Evolutionary conservation across 768 basidiomycete genomes (phyloP).

Genomic region (Flagelloscypha sp.): DNA sequence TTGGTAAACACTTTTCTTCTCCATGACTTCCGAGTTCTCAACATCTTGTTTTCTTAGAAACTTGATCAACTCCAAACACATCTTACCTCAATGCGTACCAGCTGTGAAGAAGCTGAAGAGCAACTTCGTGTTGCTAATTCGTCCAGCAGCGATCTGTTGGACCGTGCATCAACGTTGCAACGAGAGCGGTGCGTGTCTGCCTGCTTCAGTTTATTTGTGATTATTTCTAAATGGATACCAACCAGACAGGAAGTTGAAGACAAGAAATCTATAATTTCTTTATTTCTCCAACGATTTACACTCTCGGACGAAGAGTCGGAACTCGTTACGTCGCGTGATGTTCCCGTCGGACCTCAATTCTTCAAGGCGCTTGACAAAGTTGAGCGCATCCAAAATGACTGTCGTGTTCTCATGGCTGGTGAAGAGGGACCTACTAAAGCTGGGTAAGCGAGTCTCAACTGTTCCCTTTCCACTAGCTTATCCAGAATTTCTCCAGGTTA

Average conservation of each 20-base stretch:
- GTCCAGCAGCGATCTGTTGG: conserved; percentile 70
- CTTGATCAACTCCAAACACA: conserved; percentile 71
- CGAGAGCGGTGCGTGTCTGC: conserved; percentile 51
- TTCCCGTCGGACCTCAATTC: conserved; percentile 64
- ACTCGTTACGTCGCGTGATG: conserved; percentile 69
- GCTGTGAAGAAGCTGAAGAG: conserved; percentile 77
- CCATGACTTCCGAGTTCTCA: conserved; percentile 4
- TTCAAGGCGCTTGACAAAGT: conserved; percentile 87
- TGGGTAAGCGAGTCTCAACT: conserved; percentile 39
- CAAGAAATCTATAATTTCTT: conserved; percentile 61
- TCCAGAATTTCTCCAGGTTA: conserved; percentile 36
- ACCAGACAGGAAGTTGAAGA: conserved; percentile 61
- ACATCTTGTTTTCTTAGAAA: conserved; percentile 46
- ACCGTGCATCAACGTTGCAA: conserved; percentile 70
- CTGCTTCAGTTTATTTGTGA: background rate
- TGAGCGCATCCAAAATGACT: conserved; percentile 75
- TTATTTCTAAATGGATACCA: background rate
- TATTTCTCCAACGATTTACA: conserved; percentile 84
- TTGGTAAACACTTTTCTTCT: conserved; percentile 31
- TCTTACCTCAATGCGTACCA: conserved; percentile 68
- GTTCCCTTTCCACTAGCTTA: background rate
- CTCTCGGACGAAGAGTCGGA: conserved; percentile 65
- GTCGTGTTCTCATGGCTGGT: conserved; percentile 78
- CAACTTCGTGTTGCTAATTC: conserved; percentile 70
- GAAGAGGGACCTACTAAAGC: conserved; percentile 73